A percentile compares a stretch with the other conserved stretches of the same genome.
These are phyloP conservation scores for Lachancea quebecensis DNA, from an alignment of 805 yeast species.

Conservation along the genomic window DNA sequence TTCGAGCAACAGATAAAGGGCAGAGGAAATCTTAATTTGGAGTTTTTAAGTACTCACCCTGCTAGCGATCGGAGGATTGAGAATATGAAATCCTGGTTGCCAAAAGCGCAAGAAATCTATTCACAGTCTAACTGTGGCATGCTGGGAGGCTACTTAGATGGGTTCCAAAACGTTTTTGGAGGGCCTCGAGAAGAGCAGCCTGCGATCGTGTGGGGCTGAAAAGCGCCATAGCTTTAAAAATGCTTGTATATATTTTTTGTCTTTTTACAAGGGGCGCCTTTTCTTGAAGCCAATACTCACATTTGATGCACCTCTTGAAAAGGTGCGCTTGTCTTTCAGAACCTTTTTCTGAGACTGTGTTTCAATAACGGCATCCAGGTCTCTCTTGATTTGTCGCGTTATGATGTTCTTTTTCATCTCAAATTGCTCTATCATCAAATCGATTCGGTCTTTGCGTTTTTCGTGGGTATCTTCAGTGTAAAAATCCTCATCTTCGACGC, in stretches of 20 bases:
- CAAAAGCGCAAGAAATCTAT: conserved; percentile 35
- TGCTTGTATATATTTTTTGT: conserved; percentile 1
- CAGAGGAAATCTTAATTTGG: conserved; percentile 34
- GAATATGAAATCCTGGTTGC: conserved; percentile 64
- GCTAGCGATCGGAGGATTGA: conserved; percentile 64
- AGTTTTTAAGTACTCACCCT: conserved; percentile 86
- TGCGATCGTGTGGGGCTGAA: conserved; percentile 7
- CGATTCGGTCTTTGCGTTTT: conserved; percentile 10
- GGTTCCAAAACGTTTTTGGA: conserved; percentile 16
- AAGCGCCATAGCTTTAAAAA: not conserved
- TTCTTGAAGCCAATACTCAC: conserved; percentile 24
- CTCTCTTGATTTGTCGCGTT: not conserved
- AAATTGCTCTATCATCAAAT: conserved; percentile 11
- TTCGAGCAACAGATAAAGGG: conserved; percentile 36
- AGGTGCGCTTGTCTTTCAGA: not conserved
- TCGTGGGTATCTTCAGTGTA: conserved; percentile 4
- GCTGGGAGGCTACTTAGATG: conserved; percentile 13
- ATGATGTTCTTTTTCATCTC: conserved; percentile 8
- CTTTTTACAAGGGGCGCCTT: conserved; percentile 18
- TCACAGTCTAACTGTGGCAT: conserved; percentile 28
- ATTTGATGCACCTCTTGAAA: not conserved
- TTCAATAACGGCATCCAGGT: not conserved
- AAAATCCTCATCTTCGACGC: not conserved
- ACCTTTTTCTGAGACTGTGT: not conserved
- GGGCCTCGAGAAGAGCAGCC: no score